phyloP scores from a whole-genome alignment of 805 yeast species.

The Saccharomycopsis babjevae region DNA sequence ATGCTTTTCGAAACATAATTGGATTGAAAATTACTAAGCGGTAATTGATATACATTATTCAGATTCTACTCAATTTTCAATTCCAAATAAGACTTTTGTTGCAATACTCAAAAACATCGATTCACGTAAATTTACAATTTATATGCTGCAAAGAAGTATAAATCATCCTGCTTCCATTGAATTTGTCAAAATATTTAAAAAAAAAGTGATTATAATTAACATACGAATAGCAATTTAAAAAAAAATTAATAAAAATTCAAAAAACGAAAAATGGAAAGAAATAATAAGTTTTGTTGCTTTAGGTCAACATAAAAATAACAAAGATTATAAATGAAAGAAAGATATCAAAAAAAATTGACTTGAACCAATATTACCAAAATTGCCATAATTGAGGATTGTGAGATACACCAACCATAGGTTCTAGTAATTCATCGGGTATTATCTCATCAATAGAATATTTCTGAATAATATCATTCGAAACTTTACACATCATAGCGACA shows the following conservation, averaged over 20 bases:
- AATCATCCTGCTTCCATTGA: neutral
- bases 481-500: slow-evolving; percentile 37
- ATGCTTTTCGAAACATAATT: too few relatives aligned
- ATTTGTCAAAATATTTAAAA: neutral
- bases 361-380: neutral
- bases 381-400: slow-evolving; percentile 1
- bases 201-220: neutral
- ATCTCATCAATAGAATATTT: neutral
- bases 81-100: too few relatives aligned
- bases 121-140: too few relatives aligned
- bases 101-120: too few relatives aligned
- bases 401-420: neutral
- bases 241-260: neutral
- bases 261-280: neutral
- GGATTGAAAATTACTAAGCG: too few relatives aligned
- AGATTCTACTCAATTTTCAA: too few relatives aligned
- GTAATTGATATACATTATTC: too few relatives aligned
- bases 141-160: too few relatives aligned
- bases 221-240: neutral
- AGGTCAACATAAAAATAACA: neutral
- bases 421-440: neutral
- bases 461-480: neutral
- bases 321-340: neutral
- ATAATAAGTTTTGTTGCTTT: neutral
- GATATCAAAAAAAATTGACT: neutral